These are phyloP conservation scores for Talaromyces sp. DNA, from an alignment of 2,329 filamentous ascomycete species.

Conservation along the genomic window DNA sequence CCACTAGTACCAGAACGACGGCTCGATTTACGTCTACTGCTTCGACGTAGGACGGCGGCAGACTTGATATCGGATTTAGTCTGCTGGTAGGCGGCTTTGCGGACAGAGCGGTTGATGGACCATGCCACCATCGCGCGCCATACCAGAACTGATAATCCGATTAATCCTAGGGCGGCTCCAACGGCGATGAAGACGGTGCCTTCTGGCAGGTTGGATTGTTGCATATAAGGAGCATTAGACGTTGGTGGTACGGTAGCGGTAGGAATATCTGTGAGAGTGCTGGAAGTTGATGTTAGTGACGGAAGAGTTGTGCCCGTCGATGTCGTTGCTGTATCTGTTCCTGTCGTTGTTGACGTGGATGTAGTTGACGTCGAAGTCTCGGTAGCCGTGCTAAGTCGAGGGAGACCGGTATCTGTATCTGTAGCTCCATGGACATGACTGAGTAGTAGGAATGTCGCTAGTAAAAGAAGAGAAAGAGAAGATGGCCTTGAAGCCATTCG, in stretches of 20 bases:
- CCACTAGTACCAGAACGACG: conserved; percentile 22
- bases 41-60: conserved; percentile 54
- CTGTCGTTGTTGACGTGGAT: conserved; percentile 37
- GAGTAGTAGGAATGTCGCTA: conserved; percentile 8
- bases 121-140: conserved; percentile 89
- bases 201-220: conserved; percentile 77
- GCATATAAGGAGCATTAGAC: conserved; percentile 83
- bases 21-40: conserved; percentile 36
- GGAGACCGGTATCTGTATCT: conserved; percentile 13
- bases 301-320: conserved; percentile 21
- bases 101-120: conserved; percentile 86
- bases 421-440: conserved; percentile 10
- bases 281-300: conserved; percentile 54
- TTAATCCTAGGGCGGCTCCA: conserved; percentile 78
- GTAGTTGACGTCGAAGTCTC: conserved; percentile 33
- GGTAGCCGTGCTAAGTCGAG: conserved; percentile 9
- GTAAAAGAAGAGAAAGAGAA: neutral
- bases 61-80: conserved; percentile 68
- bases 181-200: conserved; percentile 96
- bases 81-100: conserved; percentile 74
- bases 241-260: conserved; percentile 69
- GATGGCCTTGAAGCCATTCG: conserved; percentile 1
- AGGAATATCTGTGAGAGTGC: conserved; percentile 66
- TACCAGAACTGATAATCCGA: conserved; percentile 74
- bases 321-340: conserved; percentile 23